phyloP scores from a whole-genome alignment of 1,284 basidiomycete genomes.

The Cryptococcus floricola region DNA sequence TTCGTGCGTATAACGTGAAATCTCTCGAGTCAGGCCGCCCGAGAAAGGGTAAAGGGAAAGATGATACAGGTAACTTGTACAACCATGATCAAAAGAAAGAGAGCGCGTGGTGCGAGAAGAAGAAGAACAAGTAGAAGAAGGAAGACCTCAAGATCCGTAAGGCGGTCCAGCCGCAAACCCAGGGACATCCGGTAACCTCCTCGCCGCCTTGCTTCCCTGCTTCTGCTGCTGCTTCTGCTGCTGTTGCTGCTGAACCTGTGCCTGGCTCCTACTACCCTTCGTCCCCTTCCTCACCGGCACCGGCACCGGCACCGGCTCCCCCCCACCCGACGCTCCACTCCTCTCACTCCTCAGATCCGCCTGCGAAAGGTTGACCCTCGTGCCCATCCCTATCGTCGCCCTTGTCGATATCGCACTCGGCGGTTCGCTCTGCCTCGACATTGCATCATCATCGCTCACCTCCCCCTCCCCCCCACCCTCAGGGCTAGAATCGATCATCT shows the following conservation, averaged over 20 bases:
- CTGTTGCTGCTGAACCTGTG: background rate
- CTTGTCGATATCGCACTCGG: background rate
- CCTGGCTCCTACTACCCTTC: no score
- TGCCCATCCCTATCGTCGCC: conserved; percentile 3
- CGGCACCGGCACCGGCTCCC: no score
- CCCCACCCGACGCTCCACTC: background rate
- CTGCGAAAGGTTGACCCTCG: background rate
- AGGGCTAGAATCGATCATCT: background rate
- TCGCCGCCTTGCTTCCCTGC: background rate
- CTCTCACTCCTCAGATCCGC: background rate
- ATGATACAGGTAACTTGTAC: background rate
- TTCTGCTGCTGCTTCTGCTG: no score
- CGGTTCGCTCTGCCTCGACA: background rate
- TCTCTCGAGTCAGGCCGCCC: background rate
- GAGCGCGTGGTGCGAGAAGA: no score
- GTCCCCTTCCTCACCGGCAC: background rate
- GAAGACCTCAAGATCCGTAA: background rate
- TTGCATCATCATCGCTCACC: background rate
- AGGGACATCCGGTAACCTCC: conserved; percentile 5
- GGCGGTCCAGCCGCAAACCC: conserved; percentile 7
- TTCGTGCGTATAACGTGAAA: background rate
- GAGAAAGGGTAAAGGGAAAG: background rate
- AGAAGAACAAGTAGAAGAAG: no score
- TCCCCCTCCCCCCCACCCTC: background rate
- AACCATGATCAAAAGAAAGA: background rate